These are phyloP conservation scores for Hypoxylon sp. DNA, from an alignment of 2,329 filamentous ascomycete species.

Conservation along the genomic window DNA sequence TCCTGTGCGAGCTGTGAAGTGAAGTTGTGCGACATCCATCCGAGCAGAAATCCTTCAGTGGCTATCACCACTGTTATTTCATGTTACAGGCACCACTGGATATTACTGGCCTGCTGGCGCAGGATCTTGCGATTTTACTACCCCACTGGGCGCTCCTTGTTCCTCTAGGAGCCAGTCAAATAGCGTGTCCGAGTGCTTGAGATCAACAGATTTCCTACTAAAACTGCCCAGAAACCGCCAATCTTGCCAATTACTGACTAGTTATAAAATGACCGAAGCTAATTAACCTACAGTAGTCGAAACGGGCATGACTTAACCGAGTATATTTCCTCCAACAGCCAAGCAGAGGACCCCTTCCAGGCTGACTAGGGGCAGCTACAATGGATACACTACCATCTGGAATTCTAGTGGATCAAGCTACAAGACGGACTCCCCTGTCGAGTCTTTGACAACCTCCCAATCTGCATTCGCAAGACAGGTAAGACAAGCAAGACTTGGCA, in stretches of 20 bases:
- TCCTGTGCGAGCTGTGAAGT: constrained; percentile 7
- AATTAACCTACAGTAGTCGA: constrained; percentile 43
- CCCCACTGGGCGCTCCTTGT: constrained; percentile 10
- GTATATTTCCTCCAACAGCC: constrained; percentile 36
- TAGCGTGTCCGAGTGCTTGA: constrained; percentile 12
- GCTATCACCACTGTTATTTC: constrained; percentile 10
- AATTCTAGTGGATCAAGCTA: constrained; percentile 29
- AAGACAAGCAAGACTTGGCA: constrained; percentile 35
- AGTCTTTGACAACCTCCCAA: constrained; percentile 18
- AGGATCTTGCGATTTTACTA: constrained; percentile 27
- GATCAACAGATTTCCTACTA: constrained; percentile 25
- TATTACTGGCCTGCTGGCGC: constrained; percentile 7
- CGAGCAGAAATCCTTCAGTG: constrained; percentile 13
- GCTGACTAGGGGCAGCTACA: constrained; percentile 27
- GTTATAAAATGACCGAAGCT: constrained; percentile 35
- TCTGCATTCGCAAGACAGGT: constrained; percentile 19
- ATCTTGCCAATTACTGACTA: constrained; percentile 25
- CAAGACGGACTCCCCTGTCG: constrained; percentile 2
- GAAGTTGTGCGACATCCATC: constrained; percentile 25
- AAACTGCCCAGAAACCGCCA: constrained; percentile 25
- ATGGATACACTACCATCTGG: constrained; percentile 6
- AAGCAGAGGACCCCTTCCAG: constrained; percentile 27
- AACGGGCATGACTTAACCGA: constrained; percentile 39
- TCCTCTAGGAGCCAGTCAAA: constrained; percentile 11
- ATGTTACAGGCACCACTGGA: constrained; percentile 27